Conservation (phyloP, 345 rosid genomes). For the Excoecaria agallocha region DNA sequence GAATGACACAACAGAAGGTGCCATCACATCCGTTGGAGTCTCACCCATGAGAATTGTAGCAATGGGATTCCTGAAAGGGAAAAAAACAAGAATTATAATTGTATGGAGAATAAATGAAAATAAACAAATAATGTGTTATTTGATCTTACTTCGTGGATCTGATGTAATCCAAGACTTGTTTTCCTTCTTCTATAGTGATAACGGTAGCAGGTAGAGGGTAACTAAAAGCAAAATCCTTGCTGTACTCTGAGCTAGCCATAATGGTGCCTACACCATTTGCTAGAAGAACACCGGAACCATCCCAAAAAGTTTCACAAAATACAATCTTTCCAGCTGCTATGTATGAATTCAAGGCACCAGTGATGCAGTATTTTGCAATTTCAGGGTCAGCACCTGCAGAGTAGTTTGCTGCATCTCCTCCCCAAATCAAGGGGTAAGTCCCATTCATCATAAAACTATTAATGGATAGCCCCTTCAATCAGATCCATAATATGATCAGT, state of each 20-base stretch:
- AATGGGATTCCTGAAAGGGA: slow-evolving; percentile 23
- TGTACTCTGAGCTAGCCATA: slow-evolving; percentile 17
- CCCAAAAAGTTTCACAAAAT: slow-evolving; percentile 19
- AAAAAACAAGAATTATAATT: background rate
- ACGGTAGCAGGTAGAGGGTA: slow-evolving; percentile 33
- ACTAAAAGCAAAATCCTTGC: slow-evolving; percentile 28
- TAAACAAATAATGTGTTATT: background rate
- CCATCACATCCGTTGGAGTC: slow-evolving; percentile 14
- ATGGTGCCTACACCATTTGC: slow-evolving; percentile 31
- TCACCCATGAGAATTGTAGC: slow-evolving; percentile 22
- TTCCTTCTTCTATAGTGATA: slow-evolving; percentile 26
- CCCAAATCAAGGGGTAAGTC: slow-evolving; percentile 32
- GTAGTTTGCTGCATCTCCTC: slow-evolving; percentile 41
- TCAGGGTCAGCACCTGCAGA: slow-evolving; percentile 25
- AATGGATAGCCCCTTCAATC: slow-evolving; percentile 13
- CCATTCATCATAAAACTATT: slow-evolving; percentile 20
- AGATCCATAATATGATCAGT: no score
- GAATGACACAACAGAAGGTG: slow-evolving; percentile 26
- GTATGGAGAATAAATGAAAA: background rate
- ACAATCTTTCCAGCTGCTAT: slow-evolving; percentile 30
- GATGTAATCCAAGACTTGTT: slow-evolving; percentile 21
- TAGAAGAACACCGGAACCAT: slow-evolving; percentile 19
- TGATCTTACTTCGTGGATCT: slow-evolving; percentile 21
- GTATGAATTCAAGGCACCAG: slow-evolving; percentile 24
- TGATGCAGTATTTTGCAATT: slow-evolving; percentile 18